Evolutionary conservation across 1,139 yeast genomes (phyloP).

Genomic region (Meyerozyma smithsonii): DNA sequence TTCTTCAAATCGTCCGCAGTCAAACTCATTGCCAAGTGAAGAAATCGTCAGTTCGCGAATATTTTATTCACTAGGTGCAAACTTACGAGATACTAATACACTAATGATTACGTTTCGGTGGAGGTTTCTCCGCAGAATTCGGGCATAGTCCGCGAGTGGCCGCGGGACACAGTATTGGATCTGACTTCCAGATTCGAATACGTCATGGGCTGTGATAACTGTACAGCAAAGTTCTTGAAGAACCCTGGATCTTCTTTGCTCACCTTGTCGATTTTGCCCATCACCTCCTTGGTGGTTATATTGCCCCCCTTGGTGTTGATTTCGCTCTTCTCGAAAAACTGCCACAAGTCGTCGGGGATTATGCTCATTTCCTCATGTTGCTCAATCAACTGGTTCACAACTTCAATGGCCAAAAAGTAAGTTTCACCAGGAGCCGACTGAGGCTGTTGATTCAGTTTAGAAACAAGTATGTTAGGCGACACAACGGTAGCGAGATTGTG

Average conservation of each 20-base stretch:
- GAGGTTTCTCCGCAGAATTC: constrained; percentile 28
- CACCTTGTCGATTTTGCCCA: constrained; percentile 27
- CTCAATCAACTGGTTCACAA: constrained; percentile 79
- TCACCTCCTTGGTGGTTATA: constrained; percentile 34
- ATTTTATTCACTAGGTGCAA: not conserved
- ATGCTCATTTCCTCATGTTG: constrained; percentile 75
- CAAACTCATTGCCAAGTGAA: constrained; percentile 24
- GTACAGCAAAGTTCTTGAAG: constrained; percentile 21
- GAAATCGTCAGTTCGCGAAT: not conserved
- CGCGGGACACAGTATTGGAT: constrained; percentile 31
- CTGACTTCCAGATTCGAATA: constrained; percentile 26
- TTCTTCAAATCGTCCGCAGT: constrained; percentile 44
- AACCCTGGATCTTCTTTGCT: constrained; percentile 27
- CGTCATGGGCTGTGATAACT: constrained; percentile 14
- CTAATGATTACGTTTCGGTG: not conserved
- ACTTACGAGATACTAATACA: not conserved
- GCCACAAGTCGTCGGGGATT: constrained; percentile 58
- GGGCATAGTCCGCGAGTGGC: constrained; percentile 27
- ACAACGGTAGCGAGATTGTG: constrained; percentile 94
- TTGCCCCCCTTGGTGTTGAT: constrained; percentile 19
- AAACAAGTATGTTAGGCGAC: constrained; percentile 82
- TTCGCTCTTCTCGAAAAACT: constrained; percentile 33
- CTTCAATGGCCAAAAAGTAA: constrained; percentile 87
- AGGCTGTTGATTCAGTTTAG: constrained; percentile 31
- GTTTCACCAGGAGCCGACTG: constrained; percentile 53